These are phyloP conservation scores for Pichia cabralensis DNA, from an alignment of 805 yeast species.

Conservation along the genomic window DNA sequence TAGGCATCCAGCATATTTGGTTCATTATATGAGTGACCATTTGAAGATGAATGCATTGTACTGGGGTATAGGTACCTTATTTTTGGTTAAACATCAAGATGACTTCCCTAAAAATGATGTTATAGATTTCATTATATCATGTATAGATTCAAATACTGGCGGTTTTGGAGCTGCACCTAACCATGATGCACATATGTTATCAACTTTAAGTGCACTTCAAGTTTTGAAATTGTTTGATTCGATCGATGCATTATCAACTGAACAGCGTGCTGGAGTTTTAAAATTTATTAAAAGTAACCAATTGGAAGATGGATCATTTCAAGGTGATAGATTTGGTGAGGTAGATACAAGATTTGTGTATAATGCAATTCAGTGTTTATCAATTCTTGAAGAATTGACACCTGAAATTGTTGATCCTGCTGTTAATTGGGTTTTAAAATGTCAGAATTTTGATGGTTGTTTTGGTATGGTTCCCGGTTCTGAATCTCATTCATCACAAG, in stretches of 20 bases:
- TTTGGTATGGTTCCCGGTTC: conserved; percentile 92
- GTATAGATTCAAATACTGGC: conserved; percentile 50
- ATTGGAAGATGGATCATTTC: conserved; percentile 59
- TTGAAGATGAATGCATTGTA: conserved; percentile 83
- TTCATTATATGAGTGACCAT: conserved; percentile 88
- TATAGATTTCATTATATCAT: conserved; percentile 54
- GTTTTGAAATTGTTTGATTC: conserved; percentile 58
- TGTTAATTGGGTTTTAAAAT: conserved; percentile 49
- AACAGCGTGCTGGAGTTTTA: conserved; percentile 23
- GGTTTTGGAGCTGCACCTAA: conserved; percentile 87
- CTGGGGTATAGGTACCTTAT: conserved; percentile 85
- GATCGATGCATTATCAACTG: conserved; percentile 31
- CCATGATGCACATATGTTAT: conserved; percentile 81
- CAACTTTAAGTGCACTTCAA: conserved; percentile 83
- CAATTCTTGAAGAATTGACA: conserved; percentile 52
- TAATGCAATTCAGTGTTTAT: conserved; percentile 64
- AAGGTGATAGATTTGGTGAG: conserved; percentile 89
- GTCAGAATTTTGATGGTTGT: conserved; percentile 93
- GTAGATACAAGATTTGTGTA: conserved; percentile 88
- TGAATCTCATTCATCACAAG: conserved; percentile 91
- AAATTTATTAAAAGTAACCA: conserved; percentile 38
- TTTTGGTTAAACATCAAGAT: conserved; percentile 43
- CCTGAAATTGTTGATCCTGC: conserved; percentile 47
- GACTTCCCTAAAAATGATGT: conserved; percentile 56
- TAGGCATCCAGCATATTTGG: conserved; percentile 46